Conservation (phyloP, 2,329 filamentous ascomycete species). For the Acrodontium crateriforme region DNA sequence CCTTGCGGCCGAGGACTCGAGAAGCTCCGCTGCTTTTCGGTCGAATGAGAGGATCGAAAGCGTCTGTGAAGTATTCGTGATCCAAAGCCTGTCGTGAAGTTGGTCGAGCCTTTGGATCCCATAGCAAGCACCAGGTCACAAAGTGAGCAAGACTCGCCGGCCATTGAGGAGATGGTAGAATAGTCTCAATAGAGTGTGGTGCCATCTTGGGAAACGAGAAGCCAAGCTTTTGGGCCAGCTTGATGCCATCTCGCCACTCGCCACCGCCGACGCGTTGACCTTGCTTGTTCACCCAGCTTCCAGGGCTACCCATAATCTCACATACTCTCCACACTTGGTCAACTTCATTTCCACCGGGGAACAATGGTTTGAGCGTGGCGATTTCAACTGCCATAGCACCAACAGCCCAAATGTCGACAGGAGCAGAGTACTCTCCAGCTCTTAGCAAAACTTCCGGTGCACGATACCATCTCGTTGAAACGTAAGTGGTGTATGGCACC, state of each 20-base stretch:
- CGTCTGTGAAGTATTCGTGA: slow-evolving; percentile 89
- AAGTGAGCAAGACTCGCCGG: slow-evolving; percentile 76
- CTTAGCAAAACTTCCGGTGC: slow-evolving; percentile 88
- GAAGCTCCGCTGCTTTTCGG: slow-evolving; percentile 88
- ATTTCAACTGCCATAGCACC: slow-evolving; percentile 98
- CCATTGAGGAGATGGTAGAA: slow-evolving; percentile 84
- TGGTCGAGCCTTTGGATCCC: slow-evolving; percentile 85
- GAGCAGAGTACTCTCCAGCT: slow-evolving; percentile 91
- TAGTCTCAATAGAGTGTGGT: slow-evolving; percentile 88
- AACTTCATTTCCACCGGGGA: slow-evolving; percentile 95
- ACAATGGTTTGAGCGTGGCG: slow-evolving; percentile 87
- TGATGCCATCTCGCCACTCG: slow-evolving; percentile 91
- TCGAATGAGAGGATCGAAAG: slow-evolving; percentile 66
- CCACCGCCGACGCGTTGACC: slow-evolving; percentile 80
- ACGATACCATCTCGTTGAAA: slow-evolving; percentile 90
- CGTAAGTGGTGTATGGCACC: slow-evolving; percentile 92
- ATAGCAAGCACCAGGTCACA: slow-evolving; percentile 97
- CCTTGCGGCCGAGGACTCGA: slow-evolving; percentile 73
- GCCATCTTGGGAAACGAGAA: slow-evolving; percentile 99
- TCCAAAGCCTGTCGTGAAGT: slow-evolving; percentile 88
- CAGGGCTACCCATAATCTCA: slow-evolving; percentile 98
- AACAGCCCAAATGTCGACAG: slow-evolving; percentile 96
- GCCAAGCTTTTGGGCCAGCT: slow-evolving; percentile 85
- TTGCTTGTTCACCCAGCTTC: slow-evolving; percentile 93
- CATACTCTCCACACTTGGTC: slow-evolving; percentile 98